Percentiles rank a stretch among this genome's conserved stretches.
phyloP scores from a whole-genome alignment of 2,329 filamentous ascomycete species.

The Zymoseptoria brevis region DNA sequence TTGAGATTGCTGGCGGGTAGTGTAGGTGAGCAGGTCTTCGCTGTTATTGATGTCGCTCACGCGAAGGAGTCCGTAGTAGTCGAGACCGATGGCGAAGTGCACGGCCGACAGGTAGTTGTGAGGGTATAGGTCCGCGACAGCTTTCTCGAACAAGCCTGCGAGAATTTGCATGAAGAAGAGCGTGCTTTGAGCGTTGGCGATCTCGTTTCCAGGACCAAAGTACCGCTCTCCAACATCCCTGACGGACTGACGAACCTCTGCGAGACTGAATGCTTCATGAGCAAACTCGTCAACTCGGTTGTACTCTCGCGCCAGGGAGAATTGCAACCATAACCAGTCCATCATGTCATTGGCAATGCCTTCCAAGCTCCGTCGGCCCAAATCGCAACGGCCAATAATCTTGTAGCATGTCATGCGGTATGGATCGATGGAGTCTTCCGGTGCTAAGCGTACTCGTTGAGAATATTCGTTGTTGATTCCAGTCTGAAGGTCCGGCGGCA shows the following conservation, averaged over 20 bases:
- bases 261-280: constrained; percentile 54
- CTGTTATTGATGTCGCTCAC: constrained; percentile 72
- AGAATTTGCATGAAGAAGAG: constrained; percentile 91
- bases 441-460: constrained; percentile 73
- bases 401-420: constrained; percentile 98
- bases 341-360: constrained; percentile 53
- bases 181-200: constrained; percentile 72
- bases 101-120: constrained; percentile 91
- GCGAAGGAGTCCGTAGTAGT: constrained; percentile 81
- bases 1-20: constrained; percentile 63
- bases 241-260: constrained; percentile 70
- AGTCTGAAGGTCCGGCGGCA: constrained; percentile 72
- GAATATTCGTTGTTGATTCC: constrained; percentile 86
- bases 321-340: constrained; percentile 62
- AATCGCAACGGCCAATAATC: constrained; percentile 73
- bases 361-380: constrained; percentile 50
- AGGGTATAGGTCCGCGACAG: constrained; percentile 80
- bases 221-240: constrained; percentile 83
- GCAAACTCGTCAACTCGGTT: constrained; percentile 54
- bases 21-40: constrained; percentile 60
- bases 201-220: constrained; percentile 77
- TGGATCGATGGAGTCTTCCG: constrained; percentile 81
- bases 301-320: constrained; percentile 54
- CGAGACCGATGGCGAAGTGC: constrained; percentile 84
- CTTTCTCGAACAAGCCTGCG: constrained; percentile 88